Evolutionary conservation across 192 early-diverging fungal genomes (phyloP).

Genomic region (Pecoramyces ruminantium): DNA sequence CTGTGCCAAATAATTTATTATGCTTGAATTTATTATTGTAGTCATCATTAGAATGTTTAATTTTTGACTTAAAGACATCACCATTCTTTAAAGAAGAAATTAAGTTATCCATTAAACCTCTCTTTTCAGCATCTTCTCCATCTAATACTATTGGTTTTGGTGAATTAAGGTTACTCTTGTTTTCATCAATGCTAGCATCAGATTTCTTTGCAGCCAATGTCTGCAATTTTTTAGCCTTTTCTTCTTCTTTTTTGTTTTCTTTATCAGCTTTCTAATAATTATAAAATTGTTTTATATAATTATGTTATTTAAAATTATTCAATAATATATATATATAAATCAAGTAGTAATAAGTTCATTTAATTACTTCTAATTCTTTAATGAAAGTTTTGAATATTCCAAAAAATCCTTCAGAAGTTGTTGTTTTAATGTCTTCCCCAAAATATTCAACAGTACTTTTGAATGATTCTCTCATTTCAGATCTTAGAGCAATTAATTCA

Average conservation of each 20-base stretch:
- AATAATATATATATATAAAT: too few species aligned
- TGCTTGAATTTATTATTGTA: background rate
- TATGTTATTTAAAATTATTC: too few species aligned
- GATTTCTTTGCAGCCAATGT: conserved; percentile 4
- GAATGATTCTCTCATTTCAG: conserved; percentile 12
- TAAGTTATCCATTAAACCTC: conserved; percentile 18
- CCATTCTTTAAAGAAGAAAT: conserved; percentile 13
- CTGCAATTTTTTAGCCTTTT: conserved; percentile 8
- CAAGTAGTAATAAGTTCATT: too few species aligned
- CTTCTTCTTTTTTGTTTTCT: conserved; percentile 14
- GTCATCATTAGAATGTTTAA: background rate
- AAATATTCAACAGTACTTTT: conserved; percentile 13
- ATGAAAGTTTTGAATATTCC: conserved; percentile 21
- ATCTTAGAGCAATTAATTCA: conserved; percentile 2
- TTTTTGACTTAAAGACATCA: conserved; percentile 9
- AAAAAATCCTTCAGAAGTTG: conserved; percentile 33
- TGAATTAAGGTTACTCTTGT: background rate
- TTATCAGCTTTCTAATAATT: conserved; percentile 21
- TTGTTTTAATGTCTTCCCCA: conserved; percentile 27
- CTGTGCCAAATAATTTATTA: background rate
- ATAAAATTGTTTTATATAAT: too few species aligned
- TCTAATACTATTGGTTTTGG: background rate
- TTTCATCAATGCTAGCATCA: conserved; percentile 4
- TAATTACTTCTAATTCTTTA: conserved; percentile 11
- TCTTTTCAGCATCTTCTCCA: conserved; percentile 4